Base-by-base conservation (phyloP, 2,329 filamentous ascomycete species). In the Arthrobotrys pseudoclavata region DNA sequence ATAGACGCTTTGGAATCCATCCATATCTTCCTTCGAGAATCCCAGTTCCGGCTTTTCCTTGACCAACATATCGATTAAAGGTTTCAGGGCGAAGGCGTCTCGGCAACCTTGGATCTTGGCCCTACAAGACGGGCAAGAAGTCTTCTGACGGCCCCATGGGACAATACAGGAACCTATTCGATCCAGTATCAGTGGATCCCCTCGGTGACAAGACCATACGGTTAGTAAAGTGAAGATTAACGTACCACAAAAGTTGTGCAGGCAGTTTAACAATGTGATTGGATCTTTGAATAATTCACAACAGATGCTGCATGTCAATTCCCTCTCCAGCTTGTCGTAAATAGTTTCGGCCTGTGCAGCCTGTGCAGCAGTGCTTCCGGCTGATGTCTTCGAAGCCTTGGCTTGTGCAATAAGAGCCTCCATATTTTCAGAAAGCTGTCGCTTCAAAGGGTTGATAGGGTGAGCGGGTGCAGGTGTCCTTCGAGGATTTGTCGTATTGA, bases 241-340 rank as follows among this genome's bases (percentile, higher is more conserved):
- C 67, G 29, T 70, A 77, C 94, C 95, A 86, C 96, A 98, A 84
- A 96, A 98, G 61, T 95, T 97, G 84, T 97, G 94, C 47, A 97
- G 88, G 83, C 94, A 97, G 85, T 97, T 92, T 83, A 97, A 91
- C 55, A 97, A 89, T 24, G 94, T 97, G 79, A 97, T 87, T 47
- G 94, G 94, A 84, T 96, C 92, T 85, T 93, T 96, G 79, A 97
- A 90, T 79, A 97, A 88, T 84, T 98, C 95, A 82, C 94, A 97
- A 86, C 95, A 99, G 82, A 99, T 98, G 20, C 67, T 77, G 34
- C 71, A 76, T 4, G 68, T 72, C 26, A 79, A 64, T 34, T 79
- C 77, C 34, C 76, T 50, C 50, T 79, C 76, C 22, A 79, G 34
- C 26, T 77, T 77, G 10, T 71, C 61, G 34, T 77, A 77, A 18